Base-by-base conservation (phyloP, 768 basidiomycete species). In the Termitomyces sp. region DNA sequence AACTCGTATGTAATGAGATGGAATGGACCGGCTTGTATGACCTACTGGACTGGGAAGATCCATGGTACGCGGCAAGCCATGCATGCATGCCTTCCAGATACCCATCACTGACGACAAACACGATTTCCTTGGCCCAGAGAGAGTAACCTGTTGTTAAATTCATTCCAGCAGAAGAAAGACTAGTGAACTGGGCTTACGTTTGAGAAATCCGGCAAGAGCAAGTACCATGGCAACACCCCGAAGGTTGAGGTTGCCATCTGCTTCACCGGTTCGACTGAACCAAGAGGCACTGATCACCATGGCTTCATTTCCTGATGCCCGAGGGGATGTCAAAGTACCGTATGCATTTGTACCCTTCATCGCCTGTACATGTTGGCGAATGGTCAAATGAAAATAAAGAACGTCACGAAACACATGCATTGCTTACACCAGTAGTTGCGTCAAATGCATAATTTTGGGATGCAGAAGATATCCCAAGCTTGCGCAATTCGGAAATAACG, bases 91-190 rank as follows among this genome's bases (percentile, higher is more conserved):
- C 97, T 54, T 95, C 90, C 36, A 93, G 70, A 68, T 95, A 85
- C 1, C 86, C 91, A 61, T 98, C 96, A 46, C 89, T 88, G 59
- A 98, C 77, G 28, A 99, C 84, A 59, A 98, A 88, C 18, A 98
- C 73, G 56, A 99, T 78, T 65, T 98, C 95, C 69, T 95, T 96
- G 0, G 94, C 90, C 96, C 97, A 99, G 38, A 93, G 80, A 22
- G 93, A 91, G 64, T 90, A 88, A 35, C 80, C 93, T 95, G 22
- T 18, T 6, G 54, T 43, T 10, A 40, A 18, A 61, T 53, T 53
- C 10, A 51, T 9, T 59, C 53, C 36, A 26, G 20, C 26, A 57
- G 54, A 30, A 6, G 28, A 50, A 13, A 42, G 20, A 24, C 59
- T 43, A 18, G 46, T 54, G 1, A 49, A 30, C n/a, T 38, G 58